Percentiles rank a stretch among this genome's conserved stretches.
These are phyloP conservation scores for Ligustrum vulgare DNA, from an alignment of 257 asterid species.

Conservation along the genomic window DNA sequence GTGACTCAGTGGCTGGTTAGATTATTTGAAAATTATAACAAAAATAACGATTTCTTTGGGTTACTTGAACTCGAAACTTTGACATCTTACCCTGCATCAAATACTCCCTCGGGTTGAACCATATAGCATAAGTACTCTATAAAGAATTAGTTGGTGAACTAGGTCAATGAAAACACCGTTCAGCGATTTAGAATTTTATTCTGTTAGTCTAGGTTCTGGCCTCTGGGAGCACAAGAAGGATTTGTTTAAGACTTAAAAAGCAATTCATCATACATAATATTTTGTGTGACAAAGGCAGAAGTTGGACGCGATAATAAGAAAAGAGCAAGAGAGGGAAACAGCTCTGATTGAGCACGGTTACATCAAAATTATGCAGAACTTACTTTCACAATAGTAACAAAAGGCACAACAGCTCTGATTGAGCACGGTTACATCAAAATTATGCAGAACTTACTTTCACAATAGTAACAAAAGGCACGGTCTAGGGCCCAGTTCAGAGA, in stretches of 20 bases:
- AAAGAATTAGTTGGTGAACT: too few relatives aligned
- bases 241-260: too few relatives aligned
- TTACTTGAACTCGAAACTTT: background rate
- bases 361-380: slow-evolving; percentile 16
- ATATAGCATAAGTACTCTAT: too few relatives aligned
- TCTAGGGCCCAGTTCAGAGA: slow-evolving; percentile 61
- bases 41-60: background rate
- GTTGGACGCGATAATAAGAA: background rate
- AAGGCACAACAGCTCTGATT: too few relatives aligned
- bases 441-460: slow-evolving; percentile 47
- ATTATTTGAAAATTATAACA: background rate
- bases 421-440: slow-evolving; percentile 2
- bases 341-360: background rate
- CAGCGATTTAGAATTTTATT: too few relatives aligned
- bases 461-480: slow-evolving; percentile 65
- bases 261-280: too few relatives aligned
- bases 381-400: slow-evolving; percentile 61
- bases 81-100: background rate
- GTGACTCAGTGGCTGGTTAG: background rate
- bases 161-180: too few relatives aligned
- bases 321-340: background rate
- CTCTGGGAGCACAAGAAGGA: too few relatives aligned
- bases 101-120: background rate
- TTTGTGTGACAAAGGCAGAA: background rate
- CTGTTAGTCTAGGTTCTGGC: too few relatives aligned